Base-by-base conservation (phyloP, 495 filamentous ascomycete species). In the Daldinia grandis region DNA sequence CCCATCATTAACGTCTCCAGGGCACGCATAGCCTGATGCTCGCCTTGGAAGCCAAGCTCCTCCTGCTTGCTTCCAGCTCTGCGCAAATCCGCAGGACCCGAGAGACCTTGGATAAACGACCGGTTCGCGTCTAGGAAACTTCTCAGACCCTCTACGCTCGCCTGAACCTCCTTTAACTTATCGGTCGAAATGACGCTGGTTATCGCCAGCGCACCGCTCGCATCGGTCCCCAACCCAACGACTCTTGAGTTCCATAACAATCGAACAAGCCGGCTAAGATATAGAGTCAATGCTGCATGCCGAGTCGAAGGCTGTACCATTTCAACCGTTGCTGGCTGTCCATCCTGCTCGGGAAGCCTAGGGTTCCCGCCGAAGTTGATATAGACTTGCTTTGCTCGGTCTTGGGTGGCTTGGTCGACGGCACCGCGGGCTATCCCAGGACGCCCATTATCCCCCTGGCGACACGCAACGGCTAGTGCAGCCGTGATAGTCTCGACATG, bases 401-500 rank as follows among this genome's bases (percentile, higher is more conserved):
- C 93, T 21, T 95, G 81, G 21, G 97, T 90, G 38, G 91, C 86
- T 1, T 91, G 90, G 73, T 98, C 95, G n/a, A 87, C 90, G 0
- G 93, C 82, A 33, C 70, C 58, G 54, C 92, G 87, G 25, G 87
- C 84, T 59, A 93, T 91, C 0, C 89, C 84, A 0, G 88, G 87
- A 10, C 82, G 79, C 49, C 94, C 85, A 71, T 95, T 93, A 24
- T 89, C 86, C 17, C 92, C 93, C 76, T 97, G 93, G 12, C 95
- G 93, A 76, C 95, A 99, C 14, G 94, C 94, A n/a, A 98, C 95
- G 8, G 96, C 96, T 21, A 99, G 84, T 9, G 96, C 93, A 58
- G 94, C 94, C 0, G 96, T 93, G 67, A 93, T 88, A 0, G 90
- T 93, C 76, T 99, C 95, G 1, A 87, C 88, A 1, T 92, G 86